Percentiles rank a stretch among this genome's conserved stretches.
Conservation (phyloP, 2,329 filamentous ascomycete genomes). For the Pseudogymnoascus sp. region DNA sequence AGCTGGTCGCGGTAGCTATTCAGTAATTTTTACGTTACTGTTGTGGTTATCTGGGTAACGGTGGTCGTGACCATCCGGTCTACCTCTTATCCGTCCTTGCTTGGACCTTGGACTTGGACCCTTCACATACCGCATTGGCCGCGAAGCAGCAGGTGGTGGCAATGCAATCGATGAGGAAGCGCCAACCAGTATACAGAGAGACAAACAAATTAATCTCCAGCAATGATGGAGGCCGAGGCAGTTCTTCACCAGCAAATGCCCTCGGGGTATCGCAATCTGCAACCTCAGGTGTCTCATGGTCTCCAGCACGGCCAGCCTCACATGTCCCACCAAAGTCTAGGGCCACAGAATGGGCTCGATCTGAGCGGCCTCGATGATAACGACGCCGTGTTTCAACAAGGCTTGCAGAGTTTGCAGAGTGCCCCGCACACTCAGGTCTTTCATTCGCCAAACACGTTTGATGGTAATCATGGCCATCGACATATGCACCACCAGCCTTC, state of each 20-base stretch:
- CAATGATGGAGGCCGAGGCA: slow-evolving; percentile 6
- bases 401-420: slow-evolving; percentile 29
- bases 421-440: slow-evolving; percentile 27
- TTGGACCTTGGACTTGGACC: background rate
- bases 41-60: background rate
- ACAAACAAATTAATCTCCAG: background rate
- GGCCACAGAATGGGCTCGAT: slow-evolving; percentile 30
- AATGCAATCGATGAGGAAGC: slow-evolving; percentile 3
- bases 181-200: slow-evolving; percentile 4
- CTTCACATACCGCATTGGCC: background rate
- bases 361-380: slow-evolving; percentile 34
- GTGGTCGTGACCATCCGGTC: background rate
- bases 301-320: slow-evolving; percentile 25
- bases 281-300: slow-evolving; percentile 26
- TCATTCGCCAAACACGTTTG: slow-evolving; percentile 28
- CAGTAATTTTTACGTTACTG: background rate
- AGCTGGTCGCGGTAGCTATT: background rate
- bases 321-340: slow-evolving; percentile 24
- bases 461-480: slow-evolving; percentile 26
- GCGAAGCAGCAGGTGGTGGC: background rate
- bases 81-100: background rate
- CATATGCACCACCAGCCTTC: slow-evolving; percentile 24
- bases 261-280: slow-evolving; percentile 23
- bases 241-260: slow-evolving; percentile 21
- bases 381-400: slow-evolving; percentile 31